These are phyloP conservation scores for Aspergillus ochraceus DNA, from an alignment of 2,329 filamentous ascomycete species.

Conservation along the genomic window DNA sequence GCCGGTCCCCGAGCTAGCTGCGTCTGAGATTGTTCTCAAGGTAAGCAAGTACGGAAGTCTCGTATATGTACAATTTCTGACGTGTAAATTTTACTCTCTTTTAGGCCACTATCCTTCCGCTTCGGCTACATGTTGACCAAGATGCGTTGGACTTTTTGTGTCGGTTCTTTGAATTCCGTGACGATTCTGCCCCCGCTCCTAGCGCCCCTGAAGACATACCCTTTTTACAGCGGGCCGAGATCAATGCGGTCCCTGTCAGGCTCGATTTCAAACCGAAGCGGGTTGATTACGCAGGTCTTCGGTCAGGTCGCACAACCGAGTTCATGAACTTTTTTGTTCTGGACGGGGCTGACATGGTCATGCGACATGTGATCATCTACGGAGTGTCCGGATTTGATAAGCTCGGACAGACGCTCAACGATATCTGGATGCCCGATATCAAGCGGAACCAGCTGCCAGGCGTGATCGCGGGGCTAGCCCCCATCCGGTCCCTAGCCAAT, in stretches of 20 bases:
- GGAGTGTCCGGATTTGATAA: slow-evolving; percentile 88
- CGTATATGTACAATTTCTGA: slow-evolving; percentile 14
- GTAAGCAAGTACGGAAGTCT: slow-evolving; percentile 37
- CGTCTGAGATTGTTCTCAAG: slow-evolving; percentile 84
- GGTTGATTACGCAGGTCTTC: slow-evolving; percentile 90
- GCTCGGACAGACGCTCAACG: slow-evolving; percentile 84
- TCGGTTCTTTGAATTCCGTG: slow-evolving; percentile 97
- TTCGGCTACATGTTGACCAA: slow-evolving; percentile 93
- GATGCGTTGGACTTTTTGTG: slow-evolving; percentile 97
- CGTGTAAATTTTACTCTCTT: neutral
- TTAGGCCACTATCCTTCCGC: slow-evolving; percentile 70
- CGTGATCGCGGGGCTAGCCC: slow-evolving; percentile 83
- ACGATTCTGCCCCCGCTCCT: slow-evolving; percentile 59
- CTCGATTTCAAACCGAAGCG: slow-evolving; percentile 97
- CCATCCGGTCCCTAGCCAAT: slow-evolving; percentile 86
- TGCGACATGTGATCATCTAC: slow-evolving; percentile 89
- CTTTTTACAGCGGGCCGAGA: slow-evolving; percentile 86
- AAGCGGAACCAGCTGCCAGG: slow-evolving; percentile 84
- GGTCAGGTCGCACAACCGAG: slow-evolving; percentile 91
- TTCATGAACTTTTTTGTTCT: slow-evolving; percentile 98
- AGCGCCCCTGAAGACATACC: slow-evolving; percentile 69
- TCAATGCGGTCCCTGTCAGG: slow-evolving; percentile 78
- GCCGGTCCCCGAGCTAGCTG: slow-evolving; percentile 78
- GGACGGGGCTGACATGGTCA: slow-evolving; percentile 80
- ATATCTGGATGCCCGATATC: slow-evolving; percentile 95